Percentiles rank a stretch among this genome's conserved stretches.
Evolutionary conservation across 805 yeast genomes (phyloP).

Genomic region (Saccharomyces mikatae): DNA sequence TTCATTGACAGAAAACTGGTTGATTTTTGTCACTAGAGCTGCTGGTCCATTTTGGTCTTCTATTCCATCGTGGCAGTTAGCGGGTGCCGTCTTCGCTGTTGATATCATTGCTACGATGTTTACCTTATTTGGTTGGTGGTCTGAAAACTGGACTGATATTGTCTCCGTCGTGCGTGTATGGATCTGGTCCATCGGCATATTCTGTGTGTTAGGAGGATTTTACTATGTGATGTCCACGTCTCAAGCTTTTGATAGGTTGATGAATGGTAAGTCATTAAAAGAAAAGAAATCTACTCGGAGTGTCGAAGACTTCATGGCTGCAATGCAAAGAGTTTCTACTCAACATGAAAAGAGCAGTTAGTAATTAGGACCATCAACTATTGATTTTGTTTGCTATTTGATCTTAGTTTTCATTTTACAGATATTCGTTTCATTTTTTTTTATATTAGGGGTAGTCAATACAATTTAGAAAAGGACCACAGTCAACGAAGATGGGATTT

Average conservation of each 20-base stretch:
- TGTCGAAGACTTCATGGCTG: slow-evolving; percentile 73
- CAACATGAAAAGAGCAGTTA: slow-evolving; percentile 77
- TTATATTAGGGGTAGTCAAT: not conserved
- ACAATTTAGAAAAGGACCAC: not conserved
- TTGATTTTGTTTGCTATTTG: slow-evolving; percentile 3
- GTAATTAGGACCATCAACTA: slow-evolving; percentile 4
- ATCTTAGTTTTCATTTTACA: not conserved
- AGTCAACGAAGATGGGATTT: not conserved
- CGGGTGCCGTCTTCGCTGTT: slow-evolving; percentile 87
- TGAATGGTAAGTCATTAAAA: slow-evolving; percentile 70
- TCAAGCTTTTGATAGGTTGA: slow-evolving; percentile 69
- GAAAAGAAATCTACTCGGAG: slow-evolving; percentile 54
- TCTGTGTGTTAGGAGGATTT: slow-evolving; percentile 94
- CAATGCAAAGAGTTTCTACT: slow-evolving; percentile 85
- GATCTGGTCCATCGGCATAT: slow-evolving; percentile 94
- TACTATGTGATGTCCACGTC: slow-evolving; percentile 88
- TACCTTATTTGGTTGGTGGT: slow-evolving; percentile 95
- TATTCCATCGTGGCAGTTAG: slow-evolving; percentile 89
- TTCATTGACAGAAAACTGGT: slow-evolving; percentile 94
- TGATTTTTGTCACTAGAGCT: slow-evolving; percentile 93
- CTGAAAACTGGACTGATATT: slow-evolving; percentile 94
- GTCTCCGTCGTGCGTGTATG: slow-evolving; percentile 91
- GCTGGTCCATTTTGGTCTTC: slow-evolving; percentile 98
- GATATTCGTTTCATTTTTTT: slow-evolving; percentile 4
- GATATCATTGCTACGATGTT: slow-evolving; percentile 89